A percentile compares a stretch with the other conserved stretches of the same genome.
Evolutionary conservation across 1,284 basidiomycete genomes (phyloP).

Genomic region (Naganishia sp.): DNA sequence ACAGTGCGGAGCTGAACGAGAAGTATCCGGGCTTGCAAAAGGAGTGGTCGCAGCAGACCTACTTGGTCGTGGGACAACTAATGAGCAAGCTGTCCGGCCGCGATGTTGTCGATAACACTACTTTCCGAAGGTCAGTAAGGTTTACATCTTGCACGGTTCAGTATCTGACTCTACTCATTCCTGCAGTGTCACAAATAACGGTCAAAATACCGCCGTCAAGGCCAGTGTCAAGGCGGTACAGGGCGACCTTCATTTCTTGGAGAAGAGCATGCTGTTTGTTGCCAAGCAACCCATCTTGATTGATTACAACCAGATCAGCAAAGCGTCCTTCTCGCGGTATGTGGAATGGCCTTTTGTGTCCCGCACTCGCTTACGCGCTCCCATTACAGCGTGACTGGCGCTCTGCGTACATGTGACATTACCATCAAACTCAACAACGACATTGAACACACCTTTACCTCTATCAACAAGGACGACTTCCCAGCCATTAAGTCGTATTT

Average conservation of each 20-base stretch:
- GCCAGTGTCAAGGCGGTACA: constrained; percentile 97
- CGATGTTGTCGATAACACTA: constrained; percentile 67
- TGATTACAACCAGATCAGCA: constrained; percentile 86
- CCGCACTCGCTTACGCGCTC: neutral
- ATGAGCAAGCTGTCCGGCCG: constrained; percentile 74
- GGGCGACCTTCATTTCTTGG: constrained; percentile 95
- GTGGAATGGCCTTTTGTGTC: constrained; percentile 32
- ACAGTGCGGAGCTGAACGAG: constrained; percentile 53
- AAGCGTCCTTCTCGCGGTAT: constrained; percentile 84
- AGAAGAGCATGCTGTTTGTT: constrained; percentile 97
- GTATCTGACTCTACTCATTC: neutral
- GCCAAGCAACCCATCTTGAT: constrained; percentile 93
- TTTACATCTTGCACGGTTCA: neutral
- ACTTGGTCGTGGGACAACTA: constrained; percentile 88
- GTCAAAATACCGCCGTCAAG: constrained; percentile 61
- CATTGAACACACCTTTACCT: constrained; percentile 84
- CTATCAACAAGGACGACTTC: constrained; percentile 94
- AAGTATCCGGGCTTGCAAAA: constrained; percentile 40
- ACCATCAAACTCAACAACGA: constrained; percentile 77
- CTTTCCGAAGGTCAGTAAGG: constrained; percentile 30
- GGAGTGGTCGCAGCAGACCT: constrained; percentile 62
- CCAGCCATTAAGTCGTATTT: constrained; percentile 82
- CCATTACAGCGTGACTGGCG: constrained; percentile 70
- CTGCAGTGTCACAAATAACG: constrained; percentile 17
- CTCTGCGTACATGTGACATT: constrained; percentile 92